Evolutionary conservation across 805 yeast genomes (phyloP), one percentile per base, ranked within the genome.

Genomic region (Lachancea mirantina): DNA sequence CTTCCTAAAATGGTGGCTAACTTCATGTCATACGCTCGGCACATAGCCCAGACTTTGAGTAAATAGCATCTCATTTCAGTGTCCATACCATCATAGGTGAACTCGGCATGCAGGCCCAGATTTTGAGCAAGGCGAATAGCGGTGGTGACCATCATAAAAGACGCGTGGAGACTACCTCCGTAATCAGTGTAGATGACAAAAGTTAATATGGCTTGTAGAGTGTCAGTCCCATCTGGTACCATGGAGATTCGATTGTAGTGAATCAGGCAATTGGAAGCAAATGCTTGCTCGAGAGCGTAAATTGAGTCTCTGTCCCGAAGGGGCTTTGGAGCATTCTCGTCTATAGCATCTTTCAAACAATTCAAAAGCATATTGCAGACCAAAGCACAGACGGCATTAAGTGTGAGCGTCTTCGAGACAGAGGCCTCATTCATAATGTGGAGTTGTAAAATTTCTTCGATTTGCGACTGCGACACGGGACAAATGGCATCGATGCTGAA

Each of bases 51-150:
- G 3, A 41, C 14, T 23, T 33, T 33, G 11, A 28, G 35, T 18
- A 37, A 31, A 14, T 31, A 35, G 10, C 23, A 32, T 8, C 8
- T 27, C 26, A 35, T 27, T 19, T 18, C 23, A 25, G 21, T n/a
- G 21, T 33, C 9, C 19, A 38, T 14, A 19, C 40, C 23, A 19
- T 38, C 17, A 26, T 32, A 31, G 18, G 40, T 32, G 8, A 25
- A 25, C 22, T 41, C 42, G 20, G 45, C 37, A 17, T 41, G 45
- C 7, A 41, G 24, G 5, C 45, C 45, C 19, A 38, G 19, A 23
- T 41, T 38, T 24, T 41, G 45, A 9, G 40, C 41, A n/a, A 41
- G 32, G 26, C 45, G 36, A n/a, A 38, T 28, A 11, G 42, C 42
- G n/a, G 38, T 20, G 6, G 45, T 34, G 14, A 38, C 39, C 34